These are phyloP conservation scores for Paramecium sonneborni DNA, from an alignment of 73 alveolate species.

Conservation along the genomic window DNA sequence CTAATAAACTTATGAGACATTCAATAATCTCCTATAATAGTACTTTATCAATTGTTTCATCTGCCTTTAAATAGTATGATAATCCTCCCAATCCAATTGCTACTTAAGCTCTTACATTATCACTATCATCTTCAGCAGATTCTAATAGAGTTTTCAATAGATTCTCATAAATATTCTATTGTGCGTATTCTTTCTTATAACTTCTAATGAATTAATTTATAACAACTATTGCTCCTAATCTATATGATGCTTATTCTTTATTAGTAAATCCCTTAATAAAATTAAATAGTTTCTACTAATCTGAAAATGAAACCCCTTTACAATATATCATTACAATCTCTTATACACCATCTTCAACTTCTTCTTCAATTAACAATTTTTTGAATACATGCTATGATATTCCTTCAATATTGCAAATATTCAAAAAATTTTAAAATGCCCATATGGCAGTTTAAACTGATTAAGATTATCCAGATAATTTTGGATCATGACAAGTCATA, in stretches of 20 bases:
- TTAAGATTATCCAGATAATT: not conserved
- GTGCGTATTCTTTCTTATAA: not conserved
- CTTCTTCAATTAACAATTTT: conserved; percentile 22
- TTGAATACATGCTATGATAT: conserved; percentile 26
- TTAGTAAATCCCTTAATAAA: conserved; percentile 1
- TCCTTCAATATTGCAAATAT: conserved; percentile 35
- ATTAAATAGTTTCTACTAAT: conserved; percentile 34
- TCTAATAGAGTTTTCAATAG: not conserved
- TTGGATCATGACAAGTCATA: conserved; percentile 51
- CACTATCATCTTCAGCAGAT: conserved; percentile 38
- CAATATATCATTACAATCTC: conserved; percentile 45
- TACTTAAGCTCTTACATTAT: conserved; percentile 46
- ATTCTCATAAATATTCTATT: not conserved
- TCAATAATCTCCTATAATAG: not conserved
- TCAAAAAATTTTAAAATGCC: conserved; percentile 45
- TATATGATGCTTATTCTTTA: conserved; percentile 21
- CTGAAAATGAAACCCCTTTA: not conserved
- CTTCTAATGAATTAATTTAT: conserved; percentile 21
- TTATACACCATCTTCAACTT: conserved; percentile 41
- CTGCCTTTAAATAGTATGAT: not conserved
- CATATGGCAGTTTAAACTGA: conserved; percentile 39
- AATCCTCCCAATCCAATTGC: conserved; percentile 52
- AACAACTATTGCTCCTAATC: conserved; percentile 45
- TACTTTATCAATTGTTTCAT: not conserved
- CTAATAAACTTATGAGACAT: conserved; percentile 5